Conservation (phyloP, 2,329 filamentous ascomycete species). For the Calonectria hongkongensis region DNA sequence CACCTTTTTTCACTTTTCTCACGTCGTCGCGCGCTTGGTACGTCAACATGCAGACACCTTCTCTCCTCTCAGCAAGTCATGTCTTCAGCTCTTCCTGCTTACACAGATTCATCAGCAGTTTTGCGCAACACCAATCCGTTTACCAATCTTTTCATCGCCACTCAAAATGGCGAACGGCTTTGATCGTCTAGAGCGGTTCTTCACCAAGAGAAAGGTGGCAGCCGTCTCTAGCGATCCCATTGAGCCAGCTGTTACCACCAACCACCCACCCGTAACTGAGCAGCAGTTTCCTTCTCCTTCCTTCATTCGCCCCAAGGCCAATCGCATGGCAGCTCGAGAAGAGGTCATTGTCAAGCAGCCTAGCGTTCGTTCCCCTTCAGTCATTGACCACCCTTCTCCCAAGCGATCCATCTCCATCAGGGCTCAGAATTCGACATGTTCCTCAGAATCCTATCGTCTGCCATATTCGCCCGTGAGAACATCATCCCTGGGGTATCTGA, state of each 20-base stretch:
- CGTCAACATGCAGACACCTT: conserved; percentile 40
- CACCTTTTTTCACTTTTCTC: conserved; percentile 33
- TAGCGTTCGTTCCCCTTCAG: conserved; percentile 55
- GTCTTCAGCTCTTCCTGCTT: conserved; percentile 42
- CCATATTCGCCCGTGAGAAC: conserved; percentile 51
- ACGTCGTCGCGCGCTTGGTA: conserved; percentile 45
- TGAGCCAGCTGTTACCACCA: conserved; percentile 49
- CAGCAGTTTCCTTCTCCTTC: conserved; percentile 70
- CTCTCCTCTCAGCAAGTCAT: conserved; percentile 36
- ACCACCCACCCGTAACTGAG: conserved; percentile 51
- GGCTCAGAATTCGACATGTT: conserved; percentile 39
- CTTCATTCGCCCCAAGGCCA: conserved; percentile 73
- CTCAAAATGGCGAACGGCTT: conserved; percentile 67
- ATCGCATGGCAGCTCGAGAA: conserved; percentile 75
- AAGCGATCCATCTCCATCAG: conserved; percentile 42
- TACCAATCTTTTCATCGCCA: conserved; percentile 53
- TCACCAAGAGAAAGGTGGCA: conserved; percentile 65
- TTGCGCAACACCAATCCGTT: conserved; percentile 49
- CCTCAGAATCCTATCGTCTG: conserved; percentile 41
- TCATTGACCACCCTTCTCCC: conserved; percentile 48
- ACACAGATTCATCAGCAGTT: conserved; percentile 48
- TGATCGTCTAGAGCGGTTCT: conserved; percentile 71
- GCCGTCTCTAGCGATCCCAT: conserved; percentile 50
- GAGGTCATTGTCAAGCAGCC: conserved; percentile 61
- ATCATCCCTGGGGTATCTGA: conserved; percentile 52